Evolutionary conservation across 108 stramenopile species (phyloP).

Genomic region (Bacterosira constricta): DNA sequence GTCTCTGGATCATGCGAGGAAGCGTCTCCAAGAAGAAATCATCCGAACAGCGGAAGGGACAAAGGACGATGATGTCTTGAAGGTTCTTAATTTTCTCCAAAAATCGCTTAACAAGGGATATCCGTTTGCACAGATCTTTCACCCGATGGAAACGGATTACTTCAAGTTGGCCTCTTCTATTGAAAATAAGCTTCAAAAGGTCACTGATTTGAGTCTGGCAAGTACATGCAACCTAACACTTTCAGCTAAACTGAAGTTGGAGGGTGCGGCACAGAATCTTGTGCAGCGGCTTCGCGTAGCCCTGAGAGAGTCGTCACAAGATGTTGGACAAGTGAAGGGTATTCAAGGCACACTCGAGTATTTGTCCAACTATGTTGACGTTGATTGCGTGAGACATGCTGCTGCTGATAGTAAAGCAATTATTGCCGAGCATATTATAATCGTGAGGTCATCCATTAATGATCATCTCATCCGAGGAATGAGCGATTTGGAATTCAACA

Average conservation of each 20-base stretch:
- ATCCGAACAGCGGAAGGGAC: conserved; percentile 46
- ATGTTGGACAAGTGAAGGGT: conserved; percentile 24
- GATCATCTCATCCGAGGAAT: conserved; percentile 15
- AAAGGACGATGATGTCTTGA: conserved; percentile 42
- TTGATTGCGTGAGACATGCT: conserved; percentile 35
- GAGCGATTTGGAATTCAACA: conserved; percentile 27
- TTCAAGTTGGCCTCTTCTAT: conserved; percentile 10
- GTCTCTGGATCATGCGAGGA: conserved; percentile 13
- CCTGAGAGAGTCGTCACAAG: conserved; percentile 11
- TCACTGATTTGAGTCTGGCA: conserved; percentile 22
- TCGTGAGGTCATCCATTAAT: conserved; percentile 7
- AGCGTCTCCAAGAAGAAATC: conserved; percentile 52
- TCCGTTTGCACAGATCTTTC: conserved; percentile 56
- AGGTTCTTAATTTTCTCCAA: conserved; percentile 44
- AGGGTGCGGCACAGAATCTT: conserved; percentile 30
- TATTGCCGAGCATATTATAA: conserved; percentile 23
- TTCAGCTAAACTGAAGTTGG: conserved; percentile 45
- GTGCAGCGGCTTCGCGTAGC: conserved; percentile 22
- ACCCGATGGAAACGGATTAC: conserved; percentile 54
- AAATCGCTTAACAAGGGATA: conserved; percentile 45
- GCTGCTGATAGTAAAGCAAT: conserved; percentile 22
- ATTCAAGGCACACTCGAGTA: conserved; percentile 35
- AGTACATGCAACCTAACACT: conserved; percentile 44
- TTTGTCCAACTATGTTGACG: conserved; percentile 33
- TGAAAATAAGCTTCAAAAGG: conserved; percentile 29